phyloP scores from a whole-genome alignment of 1,284 basidiomycete species.

The Coniferiporia weirii region DNA sequence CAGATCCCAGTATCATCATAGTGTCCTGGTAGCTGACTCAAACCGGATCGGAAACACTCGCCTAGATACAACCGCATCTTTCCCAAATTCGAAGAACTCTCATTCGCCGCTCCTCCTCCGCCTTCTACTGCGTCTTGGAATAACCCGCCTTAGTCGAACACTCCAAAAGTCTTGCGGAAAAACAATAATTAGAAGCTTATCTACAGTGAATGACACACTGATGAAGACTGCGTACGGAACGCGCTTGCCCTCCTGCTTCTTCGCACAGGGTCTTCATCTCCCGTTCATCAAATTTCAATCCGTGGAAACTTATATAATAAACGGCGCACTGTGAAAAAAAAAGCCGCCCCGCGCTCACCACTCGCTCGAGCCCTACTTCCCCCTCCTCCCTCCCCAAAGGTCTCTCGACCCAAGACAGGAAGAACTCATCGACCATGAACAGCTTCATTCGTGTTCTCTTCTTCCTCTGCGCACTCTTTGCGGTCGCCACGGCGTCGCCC shows the following conservation, averaged over 20 bases:
- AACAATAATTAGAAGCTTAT: neutral
- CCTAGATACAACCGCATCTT: too few relatives aligned
- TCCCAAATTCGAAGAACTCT: too few relatives aligned
- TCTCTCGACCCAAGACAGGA: neutral
- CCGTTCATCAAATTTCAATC: too few relatives aligned
- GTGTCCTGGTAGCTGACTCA: too few relatives aligned
- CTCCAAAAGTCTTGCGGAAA: neutral
- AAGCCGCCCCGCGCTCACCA: neutral
- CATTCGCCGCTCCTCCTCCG: neutral
- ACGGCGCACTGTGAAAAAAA: neutral
- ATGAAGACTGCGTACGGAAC: too few relatives aligned
- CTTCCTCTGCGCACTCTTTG: slow-evolving; percentile 21
- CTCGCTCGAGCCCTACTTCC: neutral
- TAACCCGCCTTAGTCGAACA: neutral
- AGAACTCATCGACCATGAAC: slow-evolving; percentile 11
- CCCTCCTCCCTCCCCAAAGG: neutral
- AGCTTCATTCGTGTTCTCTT: slow-evolving; percentile 18
- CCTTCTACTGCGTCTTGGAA: neutral
- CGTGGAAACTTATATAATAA: neutral
- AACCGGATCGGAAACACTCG: too few relatives aligned
- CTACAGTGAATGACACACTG: too few relatives aligned
- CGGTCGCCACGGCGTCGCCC: slow-evolving; percentile 19
- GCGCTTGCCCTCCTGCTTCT: too few relatives aligned
- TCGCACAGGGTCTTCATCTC: too few relatives aligned
- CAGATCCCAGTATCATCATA: too few relatives aligned